Conservation (phyloP, 176 grass and related monocot species). For the Elymus sibiricus region DNA sequence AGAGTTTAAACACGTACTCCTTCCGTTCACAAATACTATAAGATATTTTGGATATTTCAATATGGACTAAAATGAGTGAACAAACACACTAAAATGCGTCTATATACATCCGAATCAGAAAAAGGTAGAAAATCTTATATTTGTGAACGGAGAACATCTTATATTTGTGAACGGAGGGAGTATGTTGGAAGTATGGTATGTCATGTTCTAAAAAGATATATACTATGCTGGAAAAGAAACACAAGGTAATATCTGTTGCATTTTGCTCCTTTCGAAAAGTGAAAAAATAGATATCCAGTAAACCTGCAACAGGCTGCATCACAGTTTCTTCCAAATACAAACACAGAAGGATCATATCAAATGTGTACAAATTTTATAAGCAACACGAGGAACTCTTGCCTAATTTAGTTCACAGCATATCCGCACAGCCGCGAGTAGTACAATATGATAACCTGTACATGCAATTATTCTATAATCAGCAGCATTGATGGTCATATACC, state of each 20-base stretch:
- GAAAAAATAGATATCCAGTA: background rate
- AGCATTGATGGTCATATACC: background rate
- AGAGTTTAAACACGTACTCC: conserved; percentile 10
- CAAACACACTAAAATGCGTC: no score
- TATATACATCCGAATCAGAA: no score
- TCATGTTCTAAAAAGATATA: background rate
- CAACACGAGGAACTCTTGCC: background rate
- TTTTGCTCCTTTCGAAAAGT: background rate
- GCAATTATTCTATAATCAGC: background rate
- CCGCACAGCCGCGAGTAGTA: background rate
- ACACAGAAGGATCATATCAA: background rate
- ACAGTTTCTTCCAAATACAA: conserved; percentile 16
- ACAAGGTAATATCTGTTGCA: background rate
- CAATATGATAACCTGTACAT: background rate
- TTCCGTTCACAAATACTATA: no score
- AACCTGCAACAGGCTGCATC: background rate
- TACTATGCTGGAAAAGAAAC: background rate
- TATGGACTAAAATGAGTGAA: no score
- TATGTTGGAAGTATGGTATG: background rate
- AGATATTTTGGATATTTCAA: no score
- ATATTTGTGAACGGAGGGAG: no score
- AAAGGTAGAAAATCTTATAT: no score
- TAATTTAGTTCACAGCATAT: conserved; percentile 1
- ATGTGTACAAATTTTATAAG: background rate
- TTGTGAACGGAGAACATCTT: no score